Percentiles rank a stretch among this genome's conserved stretches.
Evolutionary conservation across 805 yeast genomes (phyloP).

Genomic region (Teunomyces panamensis): DNA sequence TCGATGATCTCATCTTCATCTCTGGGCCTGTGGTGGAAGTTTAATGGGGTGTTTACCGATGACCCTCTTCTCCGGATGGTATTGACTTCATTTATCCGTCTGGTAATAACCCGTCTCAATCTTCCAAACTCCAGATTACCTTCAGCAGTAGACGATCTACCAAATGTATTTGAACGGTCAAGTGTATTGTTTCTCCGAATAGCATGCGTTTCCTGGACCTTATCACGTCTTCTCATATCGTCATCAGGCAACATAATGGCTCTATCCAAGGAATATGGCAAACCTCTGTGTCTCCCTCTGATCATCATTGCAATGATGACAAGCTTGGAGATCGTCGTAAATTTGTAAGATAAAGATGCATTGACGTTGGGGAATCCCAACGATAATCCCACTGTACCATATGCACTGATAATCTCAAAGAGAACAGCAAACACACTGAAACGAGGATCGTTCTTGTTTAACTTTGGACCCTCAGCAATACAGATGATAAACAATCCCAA

Average conservation of each 20-base stretch:
- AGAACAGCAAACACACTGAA: constrained; percentile 71
- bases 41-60: neutral
- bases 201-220: constrained; percentile 53
- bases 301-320: constrained; percentile 87
- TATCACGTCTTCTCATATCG: constrained; percentile 59
- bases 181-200: constrained; percentile 27
- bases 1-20: neutral
- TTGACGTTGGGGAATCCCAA: constrained; percentile 71
- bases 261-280: constrained; percentile 90
- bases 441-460: constrained; percentile 40
- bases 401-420: constrained; percentile 91
- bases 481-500: constrained; percentile 83
- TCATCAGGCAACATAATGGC: constrained; percentile 85
- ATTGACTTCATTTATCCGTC: neutral
- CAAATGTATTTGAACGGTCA: constrained; percentile 18
- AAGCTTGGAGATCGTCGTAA: constrained; percentile 71
- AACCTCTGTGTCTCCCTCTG: constrained; percentile 94
- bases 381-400: constrained; percentile 94
- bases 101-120: constrained; percentile 5
- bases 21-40: neutral
- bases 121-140: constrained; percentile 1
- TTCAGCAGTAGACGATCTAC: constrained; percentile 9
- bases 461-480: constrained; percentile 72
- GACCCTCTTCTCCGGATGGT: constrained; percentile 3
- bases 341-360: constrained; percentile 72